Evolutionary conservation across 441 rosid species (phyloP), one percentile per base, ranked within the genome.

Genomic region (Brassica hybrid): DNA sequence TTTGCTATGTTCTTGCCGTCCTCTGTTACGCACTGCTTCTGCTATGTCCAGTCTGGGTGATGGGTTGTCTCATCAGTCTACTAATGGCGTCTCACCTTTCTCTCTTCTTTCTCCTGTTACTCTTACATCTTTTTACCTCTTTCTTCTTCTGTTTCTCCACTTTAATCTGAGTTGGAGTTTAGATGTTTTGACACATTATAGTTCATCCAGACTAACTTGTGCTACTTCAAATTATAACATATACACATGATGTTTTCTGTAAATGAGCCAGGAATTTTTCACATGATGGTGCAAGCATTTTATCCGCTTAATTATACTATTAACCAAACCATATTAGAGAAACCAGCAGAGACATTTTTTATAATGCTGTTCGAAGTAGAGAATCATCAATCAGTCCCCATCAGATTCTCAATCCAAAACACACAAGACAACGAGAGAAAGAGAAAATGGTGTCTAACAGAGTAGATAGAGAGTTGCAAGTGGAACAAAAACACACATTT

Each of bases 281-380:
- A 65, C 32, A 34, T 63, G 67, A 88, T 54, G 14, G 64, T 72
- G 76, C 88, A 86, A n/a, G 88, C 88, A 74, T 79, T 41, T 52
- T 52, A 52, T 52, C 58, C 21, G 9, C 58, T 52, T 52, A 52
- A 16, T 7, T 14, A 14, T n/a, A 6, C 57, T 52, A 6, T 8
- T 54, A 16, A 54, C 9, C 58, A 52, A 52, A 52, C 23, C 59
- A 54, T 54, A 17, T 16, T 54, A 16, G 17, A 54, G 59, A 54
- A 16, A 11, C 59, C 59, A 17, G 58, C 58, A 3, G 58, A 52
- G 21, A 52, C 21, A 52, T 52, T 0, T 16, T 54, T 54, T 17
- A 16, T 41, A 38, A n/a, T 7, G 59, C 11, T 7, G 59, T 54
- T 17, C 8, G 23, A 54, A 54, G 23, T 54, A 54, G 59, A 54